These are phyloP conservation scores for Argentina anserina DNA, from an alignment of 306 rosid genomes.

Conservation along the genomic window DNA sequence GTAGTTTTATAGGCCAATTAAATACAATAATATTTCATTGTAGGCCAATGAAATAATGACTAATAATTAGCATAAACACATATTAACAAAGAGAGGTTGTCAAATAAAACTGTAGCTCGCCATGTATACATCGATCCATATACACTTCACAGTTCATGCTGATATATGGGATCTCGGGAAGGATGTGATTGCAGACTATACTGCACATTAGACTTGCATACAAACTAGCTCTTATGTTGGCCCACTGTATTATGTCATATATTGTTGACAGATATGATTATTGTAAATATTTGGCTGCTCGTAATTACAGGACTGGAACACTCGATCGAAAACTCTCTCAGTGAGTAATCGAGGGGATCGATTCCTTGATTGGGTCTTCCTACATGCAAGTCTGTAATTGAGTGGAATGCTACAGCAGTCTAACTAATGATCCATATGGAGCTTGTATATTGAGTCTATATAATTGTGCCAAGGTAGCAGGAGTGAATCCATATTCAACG, in stretches of 20 bases:
- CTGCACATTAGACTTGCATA: background rate
- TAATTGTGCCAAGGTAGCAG: too few species aligned
- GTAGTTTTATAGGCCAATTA: constrained; percentile 11
- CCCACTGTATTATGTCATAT: background rate
- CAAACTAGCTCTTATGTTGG: background rate
- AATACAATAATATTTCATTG: too few species aligned
- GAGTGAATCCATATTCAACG: too few species aligned
- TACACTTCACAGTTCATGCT: background rate
- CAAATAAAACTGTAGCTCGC: background rate
- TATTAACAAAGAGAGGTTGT: too few species aligned
- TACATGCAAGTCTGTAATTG: too few species aligned
- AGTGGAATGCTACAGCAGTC: too few species aligned
- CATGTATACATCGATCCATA: background rate
- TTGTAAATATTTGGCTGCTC: background rate
- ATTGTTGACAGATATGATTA: background rate
- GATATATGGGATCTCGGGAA: background rate
- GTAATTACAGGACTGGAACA: background rate
- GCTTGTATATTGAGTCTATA: too few species aligned
- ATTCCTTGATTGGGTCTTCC: too few species aligned
- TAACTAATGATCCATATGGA: too few species aligned
- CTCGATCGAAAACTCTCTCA: background rate
- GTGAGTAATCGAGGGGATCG: background rate
- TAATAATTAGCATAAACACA: background rate
- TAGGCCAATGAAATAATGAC: constrained; percentile 18
- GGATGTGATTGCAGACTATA: background rate